phyloP scores from a whole-genome alignment of 2,329 filamentous ascomycete species.

The Amylocarpus encephaloides region DNA sequence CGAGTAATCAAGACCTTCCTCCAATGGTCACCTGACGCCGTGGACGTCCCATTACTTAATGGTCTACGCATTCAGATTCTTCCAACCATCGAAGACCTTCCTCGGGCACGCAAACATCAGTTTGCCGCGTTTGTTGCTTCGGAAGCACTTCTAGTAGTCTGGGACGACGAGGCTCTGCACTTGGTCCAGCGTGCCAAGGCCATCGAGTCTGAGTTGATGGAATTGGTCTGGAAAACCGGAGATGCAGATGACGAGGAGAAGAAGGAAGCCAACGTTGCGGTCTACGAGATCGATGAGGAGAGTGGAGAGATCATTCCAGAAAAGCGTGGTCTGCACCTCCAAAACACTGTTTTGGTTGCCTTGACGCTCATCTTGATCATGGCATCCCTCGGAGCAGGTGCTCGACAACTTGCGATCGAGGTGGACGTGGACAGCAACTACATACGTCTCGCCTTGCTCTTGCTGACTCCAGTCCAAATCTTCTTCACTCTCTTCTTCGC shows the following conservation, averaged over 20 bases:
- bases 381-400: slow-evolving; percentile 62
- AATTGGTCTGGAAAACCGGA: slow-evolving; percentile 64
- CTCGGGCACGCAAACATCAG: slow-evolving; percentile 68
- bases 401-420: slow-evolving; percentile 63
- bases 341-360: slow-evolving; percentile 63
- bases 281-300: slow-evolving; percentile 63
- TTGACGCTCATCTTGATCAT: slow-evolving; percentile 61
- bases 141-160: slow-evolving; percentile 66
- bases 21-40: slow-evolving; percentile 63
- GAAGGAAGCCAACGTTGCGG: slow-evolving; percentile 40
- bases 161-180: slow-evolving; percentile 74
- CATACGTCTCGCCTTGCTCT: slow-evolving; percentile 57
- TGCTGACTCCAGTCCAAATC: slow-evolving; percentile 63
- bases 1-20: slow-evolving; percentile 73
- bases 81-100: slow-evolving; percentile 63
- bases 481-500: slow-evolving; percentile 80
- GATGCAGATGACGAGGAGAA: slow-evolving; percentile 50
- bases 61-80: slow-evolving; percentile 72
- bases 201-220: slow-evolving; percentile 72
- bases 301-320: slow-evolving; percentile 61
- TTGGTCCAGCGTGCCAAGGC: slow-evolving; percentile 61
- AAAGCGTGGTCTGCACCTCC: slow-evolving; percentile 58
- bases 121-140: slow-evolving; percentile 73
- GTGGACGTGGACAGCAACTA: slow-evolving; percentile 58
- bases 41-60: slow-evolving; percentile 70